These are phyloP conservation scores for Mycena filopes DNA, from an alignment of 768 basidiomycete species.

Conservation along the genomic window DNA sequence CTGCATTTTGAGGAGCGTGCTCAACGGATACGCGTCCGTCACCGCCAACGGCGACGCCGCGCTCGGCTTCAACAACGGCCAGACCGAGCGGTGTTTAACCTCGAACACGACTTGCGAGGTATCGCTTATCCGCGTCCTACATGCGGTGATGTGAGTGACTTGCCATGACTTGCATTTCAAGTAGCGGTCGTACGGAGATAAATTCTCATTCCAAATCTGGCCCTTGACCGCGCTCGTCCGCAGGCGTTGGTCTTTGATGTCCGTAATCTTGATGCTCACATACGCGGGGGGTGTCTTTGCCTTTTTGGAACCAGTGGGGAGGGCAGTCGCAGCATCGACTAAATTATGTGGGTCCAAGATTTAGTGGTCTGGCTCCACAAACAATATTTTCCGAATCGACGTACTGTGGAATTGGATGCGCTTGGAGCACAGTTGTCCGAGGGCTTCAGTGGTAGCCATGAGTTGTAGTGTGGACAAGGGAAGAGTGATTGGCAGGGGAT, in stretches of 20 bases:
- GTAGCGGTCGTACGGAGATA: slow-evolving; percentile 16
- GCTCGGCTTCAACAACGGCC: slow-evolving; percentile 26
- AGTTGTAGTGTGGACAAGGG: not conserved
- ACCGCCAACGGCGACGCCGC: slow-evolving; percentile 20
- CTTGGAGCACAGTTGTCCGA: slow-evolving; percentile 15
- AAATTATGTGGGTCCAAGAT: not conserved
- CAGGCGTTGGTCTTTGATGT: slow-evolving; percentile 18
- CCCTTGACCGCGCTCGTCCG: slow-evolving; percentile 24
- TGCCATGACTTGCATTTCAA: too few species aligned
- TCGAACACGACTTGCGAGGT: slow-evolving; percentile 23
- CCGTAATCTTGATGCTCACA: slow-evolving; percentile 23
- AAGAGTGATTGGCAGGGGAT: not conserved
- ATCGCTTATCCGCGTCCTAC: slow-evolving; percentile 21
- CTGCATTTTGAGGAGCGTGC: slow-evolving; percentile 29
- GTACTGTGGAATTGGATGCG: slow-evolving; percentile 33
- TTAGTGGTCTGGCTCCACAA: not conserved
- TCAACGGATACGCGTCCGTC: slow-evolving; percentile 26
- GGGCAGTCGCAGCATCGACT: slow-evolving; percentile 26
- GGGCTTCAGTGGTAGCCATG: slow-evolving; percentile 8
- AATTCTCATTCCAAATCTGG: slow-evolving; percentile 28
- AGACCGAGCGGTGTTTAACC: slow-evolving; percentile 27
- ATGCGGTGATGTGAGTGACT: too few species aligned
- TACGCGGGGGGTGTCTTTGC: slow-evolving; percentile 19
- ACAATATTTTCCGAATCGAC: not conserved
- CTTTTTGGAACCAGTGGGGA: slow-evolving; percentile 13